Percentiles rank a stretch among this genome's conserved stretches.
Conservation (phyloP, 2,329 filamentous ascomycete species). For the Neopestalotiopsis rosae region DNA sequence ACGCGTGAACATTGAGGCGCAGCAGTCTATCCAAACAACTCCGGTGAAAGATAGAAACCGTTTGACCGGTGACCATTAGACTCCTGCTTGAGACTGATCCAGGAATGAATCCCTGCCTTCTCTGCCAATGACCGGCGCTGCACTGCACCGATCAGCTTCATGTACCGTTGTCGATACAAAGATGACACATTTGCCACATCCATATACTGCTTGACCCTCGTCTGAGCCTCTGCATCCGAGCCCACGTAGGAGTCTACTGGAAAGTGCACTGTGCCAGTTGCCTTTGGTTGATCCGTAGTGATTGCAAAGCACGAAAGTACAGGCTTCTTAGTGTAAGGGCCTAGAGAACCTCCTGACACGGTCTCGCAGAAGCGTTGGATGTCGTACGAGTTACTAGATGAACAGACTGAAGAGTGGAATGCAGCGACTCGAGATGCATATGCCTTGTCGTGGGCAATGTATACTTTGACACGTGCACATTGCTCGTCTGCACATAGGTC, state of each 20-base stretch:
- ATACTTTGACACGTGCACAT: conserved; percentile 23
- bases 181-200: conserved; percentile 7
- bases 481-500: conserved; percentile 20
- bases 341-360: conserved; percentile 20
- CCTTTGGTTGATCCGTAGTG: conserved; percentile 12
- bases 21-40: conserved; percentile 17
- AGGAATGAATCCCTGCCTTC: conserved; percentile 21
- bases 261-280: conserved; percentile 23
- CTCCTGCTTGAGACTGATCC: conserved; percentile 25
- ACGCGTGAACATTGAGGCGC: too few species aligned
- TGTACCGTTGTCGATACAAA: conserved; percentile 20
- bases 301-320: conserved; percentile 26
- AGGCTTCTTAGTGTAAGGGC: conserved; percentile 21
- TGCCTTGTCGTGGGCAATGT: conserved; percentile 20
- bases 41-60: conserved; percentile 24
- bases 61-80: conserved; percentile 20
- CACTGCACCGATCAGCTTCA: conserved; percentile 21
- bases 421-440: conserved; percentile 19
- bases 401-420: conserved; percentile 21
- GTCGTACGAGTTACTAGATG: conserved; percentile 22
- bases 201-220: conserved; percentile 24
- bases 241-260: conserved; percentile 22
- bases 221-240: conserved; percentile 20
- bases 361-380: conserved; percentile 25
- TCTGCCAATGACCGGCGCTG: conserved; percentile 22